Evolutionary conservation across 345 rosid species (phyloP), one percentile per base, ranked within the genome.

Genomic region (Ricinus communis): DNA sequence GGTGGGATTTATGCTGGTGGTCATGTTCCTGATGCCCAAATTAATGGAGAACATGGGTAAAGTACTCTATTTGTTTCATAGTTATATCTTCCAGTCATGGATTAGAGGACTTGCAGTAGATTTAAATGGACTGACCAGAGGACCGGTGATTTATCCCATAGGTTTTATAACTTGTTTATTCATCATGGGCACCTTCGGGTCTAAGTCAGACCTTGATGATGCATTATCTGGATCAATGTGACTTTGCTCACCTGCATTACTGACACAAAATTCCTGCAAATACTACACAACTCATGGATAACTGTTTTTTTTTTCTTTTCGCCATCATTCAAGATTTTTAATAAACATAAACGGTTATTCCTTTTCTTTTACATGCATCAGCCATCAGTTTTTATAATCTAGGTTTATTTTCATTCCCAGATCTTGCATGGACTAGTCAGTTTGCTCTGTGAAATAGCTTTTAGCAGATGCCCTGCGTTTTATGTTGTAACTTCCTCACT

Each of bases 1-100:
- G 99, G 72, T 90, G 79, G 99, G 98, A 74, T 92, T 95, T 76
- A 95, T 95, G 99, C 71, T 95, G 72, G 82, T 95, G 28, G 97
- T 92, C 1, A 76, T 95, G 78, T 95, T 95, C 83, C 63, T 95
- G 46, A 95, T 92, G 99, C 99, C 99, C 50, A 95, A 95, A 78
- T 77, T 92, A 76, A 77, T 92, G 86, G 99, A 92, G 81, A 92
- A 88, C 86, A 92, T 95, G 80, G 99, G 97, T 94, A 88, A n/a
- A 64, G 76, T 65, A 15, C 64, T 68, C 74, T 46, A 33, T 72
- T 38, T 40, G 15, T 31, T 66, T 72, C 27, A 22, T 59, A 57
- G 58, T 45, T 67, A 22, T 5, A 62, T 22, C 58, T 69, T 68
- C 67, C 63, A 11, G 51, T 45, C 53, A 38, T n/a, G n/a, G n/a